Evolutionary conservation across 2,329 filamentous ascomycete species (phyloP), one percentile per base, ranked within the genome.

Genomic region (Penicillium sumatraense): DNA sequence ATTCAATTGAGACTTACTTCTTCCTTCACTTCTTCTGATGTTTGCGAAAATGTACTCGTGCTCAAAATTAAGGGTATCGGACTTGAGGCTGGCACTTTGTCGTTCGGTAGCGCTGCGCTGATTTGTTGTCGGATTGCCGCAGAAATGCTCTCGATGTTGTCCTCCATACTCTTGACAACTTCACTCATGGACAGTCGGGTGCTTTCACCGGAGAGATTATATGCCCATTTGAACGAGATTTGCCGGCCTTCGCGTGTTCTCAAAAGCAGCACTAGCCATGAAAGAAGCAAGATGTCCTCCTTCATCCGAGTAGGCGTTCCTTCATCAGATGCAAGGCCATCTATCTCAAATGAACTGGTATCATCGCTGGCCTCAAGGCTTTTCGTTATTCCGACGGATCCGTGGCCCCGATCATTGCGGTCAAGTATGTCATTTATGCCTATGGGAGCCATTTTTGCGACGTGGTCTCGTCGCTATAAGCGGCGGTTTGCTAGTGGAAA

Each of bases 221-320:
- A 75, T 3, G 68, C 59, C 78, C 78, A 81, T 3, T 79, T 74
- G 56, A 66, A 80, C 13, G 46, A 60, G 10, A 72, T 58, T 14
- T 71, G 65, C 31, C 65, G 66, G 14, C 74, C 74, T 59, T 81
- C 79, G 9, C 68, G 68, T 1, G 72, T 77, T 10, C 78, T 71
- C 52, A 79, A 53, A 7, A 81, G 73, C 6, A 78, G 72, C 11
- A 80, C 67, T 13, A 80, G 69, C 79, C 79, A 81, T 36, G 79
- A 72, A 31, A 75, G 41, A 10, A 80, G 70, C 11, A 80, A 16
- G 14, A 76, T 49, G 16, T 78, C 76, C n/a, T 79, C 73, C 53
- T 60, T 75, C 64, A 76, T 68, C 26, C 70, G 66, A 7, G 75
- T 77, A 14, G 62, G 61, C 10, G 66, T 69, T 11, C 33, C 48